Conservation (phyloP, 768 basidiomycete species). For the Kwoniella europaea region DNA sequence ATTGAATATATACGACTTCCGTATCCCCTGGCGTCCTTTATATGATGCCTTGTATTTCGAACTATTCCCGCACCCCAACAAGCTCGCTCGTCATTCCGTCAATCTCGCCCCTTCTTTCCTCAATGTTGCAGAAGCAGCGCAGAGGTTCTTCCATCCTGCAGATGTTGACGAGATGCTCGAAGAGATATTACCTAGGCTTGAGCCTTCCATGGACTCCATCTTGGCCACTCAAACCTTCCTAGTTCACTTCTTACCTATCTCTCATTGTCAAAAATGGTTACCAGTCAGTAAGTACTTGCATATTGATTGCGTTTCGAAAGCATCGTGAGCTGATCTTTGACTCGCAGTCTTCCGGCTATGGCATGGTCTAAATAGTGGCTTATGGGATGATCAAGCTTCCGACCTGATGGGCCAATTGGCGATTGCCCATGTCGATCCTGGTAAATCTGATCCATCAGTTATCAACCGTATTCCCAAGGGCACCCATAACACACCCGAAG, state of each 20-base stretch:
- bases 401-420: constrained; percentile 77
- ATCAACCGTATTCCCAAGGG: constrained; percentile 62
- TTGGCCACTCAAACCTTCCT: constrained; percentile 84
- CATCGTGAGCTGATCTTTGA: too few species aligned
- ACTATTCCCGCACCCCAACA: constrained; percentile 68
- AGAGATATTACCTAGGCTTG: constrained; percentile 72
- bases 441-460: constrained; percentile 73
- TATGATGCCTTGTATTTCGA: constrained; percentile 52
- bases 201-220: constrained; percentile 66
- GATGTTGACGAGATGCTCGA: constrained; percentile 85
- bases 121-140: constrained; percentile 61
- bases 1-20: constrained; percentile 52
- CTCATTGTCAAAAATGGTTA: constrained; percentile 80
- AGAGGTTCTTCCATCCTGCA: constrained; percentile 86
- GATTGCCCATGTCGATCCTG: constrained; percentile 79
- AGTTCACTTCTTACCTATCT: constrained; percentile 80
- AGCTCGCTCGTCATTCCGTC: constrained; percentile 56
- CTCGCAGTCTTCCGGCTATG: constrained; percentile 81
- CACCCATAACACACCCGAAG: constrained; percentile 45
- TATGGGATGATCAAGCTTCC: constrained; percentile 88
- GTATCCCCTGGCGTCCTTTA: constrained; percentile 53
- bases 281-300: constrained; percentile 64
- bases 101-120: constrained; percentile 58
- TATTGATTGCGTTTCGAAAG: too few species aligned
- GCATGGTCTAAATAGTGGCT: constrained; percentile 86